Evolutionary conservation across 164 flowering plant genomes (phyloP).

Genomic region (Santalum album): DNA sequence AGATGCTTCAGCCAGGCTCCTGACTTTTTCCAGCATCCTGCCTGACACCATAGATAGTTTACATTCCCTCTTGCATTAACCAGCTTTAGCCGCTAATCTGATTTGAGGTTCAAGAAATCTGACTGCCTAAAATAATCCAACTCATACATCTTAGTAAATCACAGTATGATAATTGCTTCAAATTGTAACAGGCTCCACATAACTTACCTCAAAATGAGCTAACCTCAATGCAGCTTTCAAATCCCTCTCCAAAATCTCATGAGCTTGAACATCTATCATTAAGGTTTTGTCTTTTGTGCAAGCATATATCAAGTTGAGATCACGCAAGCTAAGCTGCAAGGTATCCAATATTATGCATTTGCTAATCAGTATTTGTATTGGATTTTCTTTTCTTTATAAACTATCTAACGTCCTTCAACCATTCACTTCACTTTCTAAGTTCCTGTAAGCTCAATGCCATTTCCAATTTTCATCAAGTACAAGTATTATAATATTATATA

Average conservation of each 20-base stretch:
- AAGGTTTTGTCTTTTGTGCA: conserved; percentile 89
- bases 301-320: conserved; percentile 92
- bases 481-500: no score
- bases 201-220: conserved; percentile 86
- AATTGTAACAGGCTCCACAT: background rate
- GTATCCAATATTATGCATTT: no score
- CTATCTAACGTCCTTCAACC: no score
- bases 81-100: conserved; percentile 80
- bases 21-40: conserved; percentile 57
- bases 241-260: conserved; percentile 89
- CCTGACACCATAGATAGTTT: conserved; percentile 67
- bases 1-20: conserved; percentile 50
- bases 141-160: conserved; percentile 3
- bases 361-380: no score
- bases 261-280: conserved; percentile 96
- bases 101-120: conserved; percentile 88
- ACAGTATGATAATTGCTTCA: background rate
- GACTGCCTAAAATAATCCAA: conserved; percentile 58
- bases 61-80: conserved; percentile 74
- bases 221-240: conserved; percentile 68
- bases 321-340: conserved; percentile 77
- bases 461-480: background rate
- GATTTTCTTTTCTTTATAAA: no score
- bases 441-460: background rate
- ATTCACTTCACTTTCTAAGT: no score